Evolutionary conservation across 1,284 basidiomycete genomes (phyloP).

Genomic region (Schizopora paradoxa): DNA sequence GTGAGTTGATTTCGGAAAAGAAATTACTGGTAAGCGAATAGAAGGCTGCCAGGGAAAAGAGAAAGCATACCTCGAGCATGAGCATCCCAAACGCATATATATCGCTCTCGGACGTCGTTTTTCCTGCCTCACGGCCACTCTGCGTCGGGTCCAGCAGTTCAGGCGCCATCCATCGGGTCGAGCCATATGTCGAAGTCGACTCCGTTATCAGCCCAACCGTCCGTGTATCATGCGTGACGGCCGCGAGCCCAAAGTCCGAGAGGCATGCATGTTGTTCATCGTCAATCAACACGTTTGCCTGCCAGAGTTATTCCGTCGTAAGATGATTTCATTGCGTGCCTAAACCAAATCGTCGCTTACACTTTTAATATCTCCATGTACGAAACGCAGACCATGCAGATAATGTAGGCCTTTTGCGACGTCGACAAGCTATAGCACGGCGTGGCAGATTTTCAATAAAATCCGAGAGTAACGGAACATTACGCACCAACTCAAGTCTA

Average conservation of each 20-base stretch:
- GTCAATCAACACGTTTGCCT: conserved; percentile 14
- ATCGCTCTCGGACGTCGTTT: conserved; percentile 4
- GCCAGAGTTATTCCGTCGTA: too few relatives aligned
- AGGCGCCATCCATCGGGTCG: conserved; percentile 10
- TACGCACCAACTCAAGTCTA: conserved; percentile 14
- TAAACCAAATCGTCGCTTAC: conserved; percentile 1
- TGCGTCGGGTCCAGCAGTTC: conserved; percentile 3
- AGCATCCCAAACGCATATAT: conserved; percentile 12
- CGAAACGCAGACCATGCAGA: background rate
- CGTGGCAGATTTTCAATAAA: background rate
- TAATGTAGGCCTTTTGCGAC: background rate
- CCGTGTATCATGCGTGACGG: too few relatives aligned
- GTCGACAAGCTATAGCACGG: background rate
- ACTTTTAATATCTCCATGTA: conserved; percentile 5
- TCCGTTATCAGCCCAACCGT: conserved; percentile 5
- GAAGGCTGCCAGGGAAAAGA: too few relatives aligned
- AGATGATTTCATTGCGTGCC: too few relatives aligned
- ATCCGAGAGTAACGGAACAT: background rate
- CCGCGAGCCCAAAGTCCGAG: conserved; percentile 13
- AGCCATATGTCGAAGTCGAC: background rate
- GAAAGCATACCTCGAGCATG: conserved; percentile 8
- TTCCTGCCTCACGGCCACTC: background rate
- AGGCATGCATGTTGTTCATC: conserved; percentile 1
- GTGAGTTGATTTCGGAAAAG: too few relatives aligned
- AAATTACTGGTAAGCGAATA: too few relatives aligned